A percentile compares a stretch with the other conserved stretches of the same genome.
Conservation (phyloP, 495 filamentous ascomycete genomes). For the Annulohypoxylon moriforme region DNA sequence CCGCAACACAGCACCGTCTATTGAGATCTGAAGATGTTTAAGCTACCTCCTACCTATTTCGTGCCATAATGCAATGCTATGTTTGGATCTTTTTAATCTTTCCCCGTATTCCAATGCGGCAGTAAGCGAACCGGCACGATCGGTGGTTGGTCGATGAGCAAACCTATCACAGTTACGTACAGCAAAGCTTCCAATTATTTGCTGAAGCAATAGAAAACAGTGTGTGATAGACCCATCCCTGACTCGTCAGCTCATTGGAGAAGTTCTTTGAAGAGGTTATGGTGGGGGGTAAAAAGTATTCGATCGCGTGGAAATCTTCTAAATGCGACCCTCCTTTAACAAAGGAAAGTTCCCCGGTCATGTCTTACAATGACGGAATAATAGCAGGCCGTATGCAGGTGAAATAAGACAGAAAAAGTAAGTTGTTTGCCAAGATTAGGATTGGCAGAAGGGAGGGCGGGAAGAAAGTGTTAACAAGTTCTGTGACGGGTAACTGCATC, state of each 20-base stretch:
- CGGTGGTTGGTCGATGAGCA: slow-evolving; percentile 1
- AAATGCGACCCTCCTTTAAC: slow-evolving; percentile 27
- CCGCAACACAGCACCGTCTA: not conserved
- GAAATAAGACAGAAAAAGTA: not conserved
- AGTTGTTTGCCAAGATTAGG: not conserved
- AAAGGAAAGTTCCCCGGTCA: slow-evolving; percentile 9
- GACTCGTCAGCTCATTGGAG: not conserved
- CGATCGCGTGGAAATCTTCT: slow-evolving; percentile 23
- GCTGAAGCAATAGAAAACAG: not conserved
- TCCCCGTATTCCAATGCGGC: slow-evolving; percentile 2
- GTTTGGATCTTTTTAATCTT: slow-evolving; percentile 6
- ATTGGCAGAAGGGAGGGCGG: not conserved
- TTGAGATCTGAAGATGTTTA: not conserved
- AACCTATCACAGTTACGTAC: slow-evolving; percentile 1
- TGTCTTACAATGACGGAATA: slow-evolving; percentile 18
- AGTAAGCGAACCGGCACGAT: slow-evolving; percentile 3
- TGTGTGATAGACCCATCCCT: slow-evolving; percentile 4
- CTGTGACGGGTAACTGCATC: not conserved
- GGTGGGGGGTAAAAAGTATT: slow-evolving; percentile 21
- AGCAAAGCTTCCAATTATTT: not conserved
- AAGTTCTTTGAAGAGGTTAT: not conserved
- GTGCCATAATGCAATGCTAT: not conserved
- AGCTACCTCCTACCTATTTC: slow-evolving; percentile 14
- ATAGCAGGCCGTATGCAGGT: not conserved
- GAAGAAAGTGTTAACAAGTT: not conserved